Evolutionary conservation across 176 grass and related monocot genomes (phyloP).

Genomic region (Elaeis guineensis): DNA sequence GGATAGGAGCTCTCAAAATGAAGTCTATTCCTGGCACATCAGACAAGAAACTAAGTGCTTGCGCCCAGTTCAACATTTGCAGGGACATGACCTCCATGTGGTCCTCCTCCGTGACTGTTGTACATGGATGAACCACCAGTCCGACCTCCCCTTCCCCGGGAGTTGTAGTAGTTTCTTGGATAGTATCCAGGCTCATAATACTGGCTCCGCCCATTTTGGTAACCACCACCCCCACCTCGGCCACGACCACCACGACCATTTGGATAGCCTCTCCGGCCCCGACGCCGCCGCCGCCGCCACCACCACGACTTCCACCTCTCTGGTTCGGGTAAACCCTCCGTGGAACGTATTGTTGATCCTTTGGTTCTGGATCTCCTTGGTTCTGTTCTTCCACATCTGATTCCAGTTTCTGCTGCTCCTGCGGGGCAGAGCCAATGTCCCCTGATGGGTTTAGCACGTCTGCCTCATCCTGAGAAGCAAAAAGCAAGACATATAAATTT

Average conservation of each 20-base stretch:
- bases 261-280: slow-evolving; percentile 33
- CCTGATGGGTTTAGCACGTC: slow-evolving; percentile 11
- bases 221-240: slow-evolving; percentile 13
- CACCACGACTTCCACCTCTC: slow-evolving; percentile 31
- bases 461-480: slow-evolving; percentile 30
- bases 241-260: slow-evolving; percentile 41
- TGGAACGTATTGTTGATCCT: slow-evolving; percentile 35
- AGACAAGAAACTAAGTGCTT: slow-evolving; percentile 34
- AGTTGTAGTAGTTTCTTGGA: slow-evolving; percentile 43
- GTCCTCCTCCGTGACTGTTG: slow-evolving; percentile 31
- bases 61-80: slow-evolving; percentile 43
- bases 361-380: slow-evolving; percentile 24
- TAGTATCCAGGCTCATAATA: slow-evolving; percentile 46
- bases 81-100: slow-evolving; percentile 26
- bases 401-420: slow-evolving; percentile 46
- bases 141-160: slow-evolving; percentile 47
- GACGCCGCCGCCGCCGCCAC: not conserved
- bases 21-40: slow-evolving; percentile 10
- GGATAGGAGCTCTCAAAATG: too few relatives aligned
- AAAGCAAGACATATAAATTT: too few relatives aligned
- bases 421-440: slow-evolving; percentile 22
- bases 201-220: slow-evolving; percentile 36
- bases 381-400: slow-evolving; percentile 38
- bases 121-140: slow-evolving; percentile 35
- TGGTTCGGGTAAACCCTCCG: slow-evolving; percentile 36